phyloP scores from a whole-genome alignment of 306 rosid genomes.

The Vigna nakashimae region DNA sequence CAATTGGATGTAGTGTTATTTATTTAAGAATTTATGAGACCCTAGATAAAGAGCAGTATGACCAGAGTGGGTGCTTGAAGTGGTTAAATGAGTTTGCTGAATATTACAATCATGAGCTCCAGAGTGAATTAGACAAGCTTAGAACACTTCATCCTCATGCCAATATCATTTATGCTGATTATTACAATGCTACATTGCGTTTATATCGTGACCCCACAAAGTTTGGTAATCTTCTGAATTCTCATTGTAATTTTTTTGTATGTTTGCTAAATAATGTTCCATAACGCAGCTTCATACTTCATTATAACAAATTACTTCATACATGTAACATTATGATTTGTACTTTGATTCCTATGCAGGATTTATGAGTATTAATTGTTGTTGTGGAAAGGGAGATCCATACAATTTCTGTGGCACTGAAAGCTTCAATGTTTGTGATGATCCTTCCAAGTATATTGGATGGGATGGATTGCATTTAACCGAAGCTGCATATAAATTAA shows the following conservation, averaged over 20 bases:
- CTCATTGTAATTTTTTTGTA: not conserved
- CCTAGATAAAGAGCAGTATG: slow-evolving; percentile 42
- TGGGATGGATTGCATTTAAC: slow-evolving; percentile 76
- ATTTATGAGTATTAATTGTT: slow-evolving; percentile 28
- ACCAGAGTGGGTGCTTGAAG: slow-evolving; percentile 52
- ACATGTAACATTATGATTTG: too few species aligned
- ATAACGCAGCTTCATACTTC: not conserved
- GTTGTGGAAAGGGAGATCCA: slow-evolving; percentile 49
- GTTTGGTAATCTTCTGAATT: slow-evolving; percentile 47
- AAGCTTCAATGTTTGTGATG: slow-evolving; percentile 42
- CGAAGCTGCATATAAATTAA: slow-evolving; percentile 64
- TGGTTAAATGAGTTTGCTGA: slow-evolving; percentile 56
- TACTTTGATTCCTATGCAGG: slow-evolving; percentile 42
- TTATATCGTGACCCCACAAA: slow-evolving; percentile 43
- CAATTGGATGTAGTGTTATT: slow-evolving; percentile 50
- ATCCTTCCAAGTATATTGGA: slow-evolving; percentile 52
- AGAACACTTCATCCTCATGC: slow-evolving; percentile 43
- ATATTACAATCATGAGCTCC: slow-evolving; percentile 53
- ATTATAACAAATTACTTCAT: not conserved
- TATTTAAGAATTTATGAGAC: slow-evolving; percentile 47
- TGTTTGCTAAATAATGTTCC: not conserved
- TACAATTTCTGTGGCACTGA: slow-evolving; percentile 33
- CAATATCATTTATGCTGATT: slow-evolving; percentile 58
- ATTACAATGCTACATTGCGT: slow-evolving; percentile 48
- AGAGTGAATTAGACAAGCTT: slow-evolving; percentile 42